Base-by-base conservation (phyloP, 306 rosid species). In the Alnus glutinosa region DNA sequence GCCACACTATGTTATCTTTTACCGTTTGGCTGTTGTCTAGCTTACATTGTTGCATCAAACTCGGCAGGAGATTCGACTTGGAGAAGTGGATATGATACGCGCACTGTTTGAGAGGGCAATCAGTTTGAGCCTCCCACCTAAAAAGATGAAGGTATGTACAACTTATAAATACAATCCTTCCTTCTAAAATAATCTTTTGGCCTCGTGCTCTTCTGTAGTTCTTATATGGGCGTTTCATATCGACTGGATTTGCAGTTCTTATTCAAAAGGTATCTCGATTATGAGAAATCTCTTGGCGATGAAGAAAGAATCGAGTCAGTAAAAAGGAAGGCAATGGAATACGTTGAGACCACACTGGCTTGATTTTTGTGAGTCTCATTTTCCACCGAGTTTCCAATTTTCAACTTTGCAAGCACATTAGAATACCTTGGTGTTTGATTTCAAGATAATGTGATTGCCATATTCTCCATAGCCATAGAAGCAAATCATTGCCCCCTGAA, bases 71-170 rank as follows among this genome's bases (percentile, higher is more conserved):
- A 89, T 93, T 87, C 96, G 90, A 64, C 88, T 77, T 13, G 91
- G 91, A 78, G 98, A 95, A 69, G 54, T 77, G 16, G 97, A 91
- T 80, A 46, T 93, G 78, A 93, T 90, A 19, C 98, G 83, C 36
- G 91, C 98, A 18, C 88, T 95, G 73, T 95, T 95, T 81, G 98
- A 95, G 85, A 89, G 98, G 83, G 98, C 99, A 62, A 82, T 82
- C 75, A 90, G 93, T 89, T 82, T 95, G 85, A 90, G 94, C 82
- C 97, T 95, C 63, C 91, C 93, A 16, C 87, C 96, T 8, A 95
- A 93, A 80, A 95, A 88, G 87, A 95, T 95, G 93, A 93, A 93
- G 84, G 98, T 94, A 51, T 3, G 89, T 75, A 63, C 70, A 15
- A 9, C 9, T 78, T 58, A 61, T 30, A 16, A 57, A 28, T 52